These are phyloP conservation scores for Anaeramoeba flamelloides DNA, from an alignment of 78 protist genomes.

Conservation along the genomic window DNA sequence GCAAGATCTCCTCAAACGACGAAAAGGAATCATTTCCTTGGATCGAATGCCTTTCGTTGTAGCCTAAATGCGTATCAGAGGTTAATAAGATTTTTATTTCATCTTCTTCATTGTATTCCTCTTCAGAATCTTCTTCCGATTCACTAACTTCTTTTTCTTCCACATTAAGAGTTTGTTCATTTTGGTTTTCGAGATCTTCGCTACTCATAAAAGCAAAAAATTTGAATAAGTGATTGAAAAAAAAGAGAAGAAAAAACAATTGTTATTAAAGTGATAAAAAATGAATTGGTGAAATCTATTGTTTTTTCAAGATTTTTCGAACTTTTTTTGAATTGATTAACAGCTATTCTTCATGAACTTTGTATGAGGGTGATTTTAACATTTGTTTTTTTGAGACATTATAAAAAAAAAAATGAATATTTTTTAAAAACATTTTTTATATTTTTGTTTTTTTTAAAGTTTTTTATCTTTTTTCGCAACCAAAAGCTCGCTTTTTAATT, in stretches of 20 bases:
- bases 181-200: not conserved
- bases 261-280: not conserved
- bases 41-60: slow-evolving; percentile 62
- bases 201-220: not conserved
- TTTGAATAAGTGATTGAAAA: not conserved
- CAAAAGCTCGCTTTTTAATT: no score
- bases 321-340: no score
- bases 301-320: no score
- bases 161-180: not conserved
- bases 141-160: not conserved
- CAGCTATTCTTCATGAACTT: no score
- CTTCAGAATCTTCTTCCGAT: not conserved
- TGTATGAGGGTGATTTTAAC: no score
- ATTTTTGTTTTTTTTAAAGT: no score
- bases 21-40: slow-evolving; percentile 75
- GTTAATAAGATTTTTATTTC: slow-evolving; percentile 19
- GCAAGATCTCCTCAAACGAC: slow-evolving; percentile 80
- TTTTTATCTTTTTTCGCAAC: no score
- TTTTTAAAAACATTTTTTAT: no score
- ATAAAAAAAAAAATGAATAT: no score
- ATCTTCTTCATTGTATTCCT: not conserved
- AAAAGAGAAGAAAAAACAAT: not conserved
- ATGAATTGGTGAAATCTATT: no score
- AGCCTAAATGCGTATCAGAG: slow-evolving; percentile 90
- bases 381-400: no score